Evolutionary conservation across 2,329 filamentous ascomycete genomes (phyloP).

Genomic region (Dothideomycetidae sp.): DNA sequence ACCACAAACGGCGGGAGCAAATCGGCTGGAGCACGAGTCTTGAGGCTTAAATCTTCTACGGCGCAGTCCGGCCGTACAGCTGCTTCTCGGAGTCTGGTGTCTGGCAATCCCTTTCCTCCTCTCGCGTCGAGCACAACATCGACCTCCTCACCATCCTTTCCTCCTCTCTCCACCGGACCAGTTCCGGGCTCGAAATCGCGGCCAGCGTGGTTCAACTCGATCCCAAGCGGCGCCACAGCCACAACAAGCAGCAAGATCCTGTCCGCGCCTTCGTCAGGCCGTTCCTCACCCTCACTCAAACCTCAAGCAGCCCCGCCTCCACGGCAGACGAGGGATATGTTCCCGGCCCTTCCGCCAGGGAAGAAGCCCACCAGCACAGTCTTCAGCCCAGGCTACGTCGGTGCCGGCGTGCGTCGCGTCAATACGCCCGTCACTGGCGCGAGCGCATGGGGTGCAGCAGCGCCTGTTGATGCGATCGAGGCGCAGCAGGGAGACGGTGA

Average conservation of each 20-base stretch:
- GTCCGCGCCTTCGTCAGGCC: conserved; percentile 16
- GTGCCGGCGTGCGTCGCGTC: conserved; percentile 30
- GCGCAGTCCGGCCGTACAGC: conserved; percentile 50
- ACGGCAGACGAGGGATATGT: conserved; percentile 42
- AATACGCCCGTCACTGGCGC: conserved; percentile 25
- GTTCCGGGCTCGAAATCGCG: conserved; percentile 5
- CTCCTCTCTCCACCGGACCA: conserved; percentile 2
- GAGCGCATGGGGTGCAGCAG: conserved; percentile 25
- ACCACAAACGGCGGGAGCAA: conserved; percentile 30
- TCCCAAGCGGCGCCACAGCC: conserved; percentile 15
- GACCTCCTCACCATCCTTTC: conserved; percentile 14
- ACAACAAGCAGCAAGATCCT: conserved; percentile 22
- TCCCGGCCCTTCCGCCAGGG: conserved; percentile 70
- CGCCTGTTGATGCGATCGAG: conserved; percentile 16
- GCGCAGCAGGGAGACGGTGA: conserved; percentile 17
- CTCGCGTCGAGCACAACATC: conserved; percentile 9
- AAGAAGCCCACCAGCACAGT: conserved; percentile 49
- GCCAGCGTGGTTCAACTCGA: conserved; percentile 10
- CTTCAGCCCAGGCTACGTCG: conserved; percentile 36
- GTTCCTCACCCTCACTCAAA: conserved; percentile 17
- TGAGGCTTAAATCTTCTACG: conserved; percentile 56
- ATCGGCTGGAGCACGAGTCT: conserved; percentile 47
- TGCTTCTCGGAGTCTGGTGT: conserved; percentile 38
- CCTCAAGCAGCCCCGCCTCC: conserved; percentile 6
- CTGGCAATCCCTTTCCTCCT: conserved; percentile 13